Conservation (phyloP, 164 flowering plant genomes). For the Platanus orientalis region DNA sequence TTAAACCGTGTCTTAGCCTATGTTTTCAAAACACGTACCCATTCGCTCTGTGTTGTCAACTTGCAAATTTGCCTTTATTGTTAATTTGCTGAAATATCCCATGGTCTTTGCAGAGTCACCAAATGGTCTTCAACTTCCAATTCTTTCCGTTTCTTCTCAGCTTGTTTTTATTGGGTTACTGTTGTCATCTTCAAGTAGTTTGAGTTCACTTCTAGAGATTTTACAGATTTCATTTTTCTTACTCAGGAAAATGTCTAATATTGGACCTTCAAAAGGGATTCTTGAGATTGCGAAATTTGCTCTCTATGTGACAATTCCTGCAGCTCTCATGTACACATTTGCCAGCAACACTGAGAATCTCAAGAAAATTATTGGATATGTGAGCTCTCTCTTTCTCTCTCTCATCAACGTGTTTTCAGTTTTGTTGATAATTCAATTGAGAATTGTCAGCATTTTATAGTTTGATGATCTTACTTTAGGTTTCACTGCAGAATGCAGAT, state of each 20-base stretch:
- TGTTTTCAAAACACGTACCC: too few relatives aligned
- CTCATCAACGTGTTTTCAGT: neutral
- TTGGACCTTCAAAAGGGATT: constrained; percentile 70
- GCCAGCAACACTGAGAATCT: constrained; percentile 68
- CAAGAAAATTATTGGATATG: constrained; percentile 67
- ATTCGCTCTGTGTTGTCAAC: too few relatives aligned
- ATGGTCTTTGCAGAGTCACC: too few relatives aligned
- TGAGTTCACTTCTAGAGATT: too few relatives aligned
- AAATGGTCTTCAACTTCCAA: too few relatives aligned
- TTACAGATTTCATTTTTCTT: too few relatives aligned
- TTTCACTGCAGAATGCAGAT: too few relatives aligned
- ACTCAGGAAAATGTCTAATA: constrained; percentile 47
- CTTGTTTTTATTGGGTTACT: neutral
- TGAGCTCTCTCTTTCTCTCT: constrained; percentile 27
- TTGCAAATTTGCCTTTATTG: too few relatives aligned
- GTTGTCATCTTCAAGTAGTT: too few relatives aligned
- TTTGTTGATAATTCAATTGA: neutral
- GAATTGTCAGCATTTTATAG: neutral
- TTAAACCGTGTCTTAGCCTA: too few relatives aligned
- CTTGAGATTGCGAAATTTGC: constrained; percentile 84
- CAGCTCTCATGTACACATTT: constrained; percentile 69
- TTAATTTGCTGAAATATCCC: too few relatives aligned
- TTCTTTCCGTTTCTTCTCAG: too few relatives aligned
- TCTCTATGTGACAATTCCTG: constrained; percentile 61
- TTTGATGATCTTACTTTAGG: neutral